These are phyloP conservation scores for Gamsiella multidivaricata DNA, from an alignment of 192 early-diverging fungal species.

Conservation along the genomic window DNA sequence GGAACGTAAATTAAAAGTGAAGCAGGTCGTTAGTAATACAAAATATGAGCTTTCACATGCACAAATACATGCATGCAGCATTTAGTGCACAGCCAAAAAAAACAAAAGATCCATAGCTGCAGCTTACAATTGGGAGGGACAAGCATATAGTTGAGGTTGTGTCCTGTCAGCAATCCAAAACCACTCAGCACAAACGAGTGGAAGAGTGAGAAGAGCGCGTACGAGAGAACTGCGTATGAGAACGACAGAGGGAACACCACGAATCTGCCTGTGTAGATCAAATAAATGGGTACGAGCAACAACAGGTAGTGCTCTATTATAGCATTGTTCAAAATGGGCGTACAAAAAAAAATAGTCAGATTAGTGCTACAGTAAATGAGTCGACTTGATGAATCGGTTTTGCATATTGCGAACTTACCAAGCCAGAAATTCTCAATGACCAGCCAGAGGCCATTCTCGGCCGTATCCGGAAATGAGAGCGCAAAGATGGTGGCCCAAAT, in stretches of 20 bases:
- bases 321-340: background rate
- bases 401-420: constrained; percentile 31
- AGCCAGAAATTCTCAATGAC: constrained; percentile 68
- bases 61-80: background rate
- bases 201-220: constrained; percentile 59
- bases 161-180: constrained; percentile 59
- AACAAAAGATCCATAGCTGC: background rate
- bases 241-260: constrained; percentile 60
- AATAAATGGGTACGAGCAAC: constrained; percentile 59
- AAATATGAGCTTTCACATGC: background rate
- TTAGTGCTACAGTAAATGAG: no score
- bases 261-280: constrained; percentile 65
- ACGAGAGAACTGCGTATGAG: constrained; percentile 62
- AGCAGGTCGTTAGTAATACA: background rate
- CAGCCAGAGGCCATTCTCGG: constrained; percentile 56
- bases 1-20: background rate
- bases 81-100: background rate
- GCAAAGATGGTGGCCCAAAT: constrained; percentile 66
- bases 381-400: no score
- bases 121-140: constrained; percentile 63
- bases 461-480: constrained; percentile 59
- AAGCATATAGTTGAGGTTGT: constrained; percentile 67
- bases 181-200: constrained; percentile 61
- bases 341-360: background rate
- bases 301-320: constrained; percentile 61